Evolutionary conservation across 164 flowering plant genomes (phyloP).

Genomic region (Kingdonia uniflora): DNA sequence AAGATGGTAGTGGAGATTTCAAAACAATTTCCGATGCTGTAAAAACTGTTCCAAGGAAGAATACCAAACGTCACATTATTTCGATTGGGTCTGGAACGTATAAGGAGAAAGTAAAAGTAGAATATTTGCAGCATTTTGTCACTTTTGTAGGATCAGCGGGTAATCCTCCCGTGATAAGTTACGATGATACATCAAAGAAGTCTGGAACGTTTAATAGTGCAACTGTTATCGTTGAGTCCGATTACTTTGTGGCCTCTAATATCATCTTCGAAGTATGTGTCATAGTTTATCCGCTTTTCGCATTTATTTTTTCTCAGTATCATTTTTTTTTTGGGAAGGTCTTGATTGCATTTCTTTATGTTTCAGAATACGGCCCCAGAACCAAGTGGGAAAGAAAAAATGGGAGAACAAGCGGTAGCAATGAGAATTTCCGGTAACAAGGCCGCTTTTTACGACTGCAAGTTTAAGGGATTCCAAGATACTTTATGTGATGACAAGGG

Average conservation of each 20-base stretch:
- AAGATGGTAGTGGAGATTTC: slow-evolving; percentile 52
- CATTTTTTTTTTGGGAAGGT: too few relatives aligned
- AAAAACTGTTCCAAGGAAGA: slow-evolving; percentile 33
- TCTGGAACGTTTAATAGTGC: slow-evolving; percentile 46
- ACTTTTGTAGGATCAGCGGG: slow-evolving; percentile 36
- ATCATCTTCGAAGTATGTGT: slow-evolving; percentile 29
- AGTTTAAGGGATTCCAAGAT: not conserved
- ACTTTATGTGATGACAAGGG: not conserved
- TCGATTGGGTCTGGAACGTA: slow-evolving; percentile 38
- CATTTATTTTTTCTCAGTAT: too few relatives aligned
- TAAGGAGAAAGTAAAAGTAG: slow-evolving; percentile 41
- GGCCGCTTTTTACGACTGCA: slow-evolving; percentile 1
- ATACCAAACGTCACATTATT: slow-evolving; percentile 26
- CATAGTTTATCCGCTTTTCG: not conserved
- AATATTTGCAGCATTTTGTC: slow-evolving; percentile 28
- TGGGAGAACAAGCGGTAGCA: slow-evolving; percentile 26
- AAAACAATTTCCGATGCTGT: slow-evolving; percentile 47
- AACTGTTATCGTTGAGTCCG: slow-evolving; percentile 32
- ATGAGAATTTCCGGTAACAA: not conserved
- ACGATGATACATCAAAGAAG: slow-evolving; percentile 27
- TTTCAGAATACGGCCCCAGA: slow-evolving; percentile 55
- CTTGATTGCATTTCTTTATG: not conserved
- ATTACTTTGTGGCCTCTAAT: slow-evolving; percentile 45
- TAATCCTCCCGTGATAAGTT: slow-evolving; percentile 22
- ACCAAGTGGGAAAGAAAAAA: slow-evolving; percentile 33